Base-by-base conservation (phyloP, 2,329 filamentous ascomycete species). In the Furcasterigmium sp. region DNA sequence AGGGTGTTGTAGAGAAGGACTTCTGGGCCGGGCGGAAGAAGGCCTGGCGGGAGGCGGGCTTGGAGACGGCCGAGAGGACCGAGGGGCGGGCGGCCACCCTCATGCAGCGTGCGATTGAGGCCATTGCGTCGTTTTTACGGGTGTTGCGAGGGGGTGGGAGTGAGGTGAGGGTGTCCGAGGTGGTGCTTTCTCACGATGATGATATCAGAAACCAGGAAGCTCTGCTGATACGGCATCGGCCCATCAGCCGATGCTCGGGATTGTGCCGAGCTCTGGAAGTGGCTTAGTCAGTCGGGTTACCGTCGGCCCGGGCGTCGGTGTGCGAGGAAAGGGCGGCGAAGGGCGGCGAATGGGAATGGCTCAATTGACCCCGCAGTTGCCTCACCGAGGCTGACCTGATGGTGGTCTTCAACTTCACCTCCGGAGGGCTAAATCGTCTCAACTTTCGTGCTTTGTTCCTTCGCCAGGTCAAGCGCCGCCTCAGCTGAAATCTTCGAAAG, bases 91-190 rank as follows among this genome's bases (percentile, higher is more conserved):
- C 68, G 50, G 67, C 65, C 32, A 35, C n/a, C 63, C 72, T 67
- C 51, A 78, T 60, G 59, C 71, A 73, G 55, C 76, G 72, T 58
- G 73, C 72, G 65, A 84, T 75, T 67, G 79, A 82, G 53, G 79
- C 76, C 78, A 81, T 81, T 64, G 58, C 65, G 58, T 46, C 21
- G 46, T 13, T 46, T 32, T 37, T 39, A 38, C 41, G 42, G 46
- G 23, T n/a, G 37, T 52, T 18, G 34, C 39, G 25, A 41, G 42
- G 35, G 36, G 23, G 40, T 32, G 28, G 41, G 21, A 34, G 40
- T 32, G 40, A 20, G 38, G 44, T 36, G 42, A 41, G 15, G 30
- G 15, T 35, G 29, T 35, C 18, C n/a, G 36, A 21, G 37, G 19
- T 45, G 25, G 36, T 39, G 39, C 38, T 18, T 17, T 38, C 32